These are phyloP conservation scores for Wickerhamiella cacticola DNA, from an alignment of 805 yeast genomes.

Conservation along the genomic window DNA sequence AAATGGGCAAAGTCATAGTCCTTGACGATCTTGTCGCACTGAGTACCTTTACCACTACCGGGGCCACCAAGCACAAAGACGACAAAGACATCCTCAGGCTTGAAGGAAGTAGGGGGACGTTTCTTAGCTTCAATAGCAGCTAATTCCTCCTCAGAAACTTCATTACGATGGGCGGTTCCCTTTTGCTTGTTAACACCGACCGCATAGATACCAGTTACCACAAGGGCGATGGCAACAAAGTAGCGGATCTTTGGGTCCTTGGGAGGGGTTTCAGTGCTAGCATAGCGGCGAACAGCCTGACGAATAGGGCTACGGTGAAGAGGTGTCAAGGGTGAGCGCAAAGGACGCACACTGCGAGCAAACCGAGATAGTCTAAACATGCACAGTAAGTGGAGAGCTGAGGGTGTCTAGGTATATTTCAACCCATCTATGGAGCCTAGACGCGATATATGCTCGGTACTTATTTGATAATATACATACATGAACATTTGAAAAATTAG, in stretches of 20 bases:
- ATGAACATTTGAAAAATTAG: too few relatives aligned
- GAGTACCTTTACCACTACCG: constrained; percentile 97
- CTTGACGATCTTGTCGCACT: constrained; percentile 71
- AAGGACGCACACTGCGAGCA: not conserved
- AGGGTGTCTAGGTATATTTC: too few relatives aligned
- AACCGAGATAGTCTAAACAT: constrained; percentile 1
- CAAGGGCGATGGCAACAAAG: constrained; percentile 25
- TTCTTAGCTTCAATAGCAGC: constrained; percentile 27
- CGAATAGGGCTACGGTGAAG: not conserved
- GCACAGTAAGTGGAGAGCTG: too few relatives aligned
- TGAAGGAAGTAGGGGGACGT: constrained; percentile 35
- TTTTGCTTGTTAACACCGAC: constrained; percentile 25
- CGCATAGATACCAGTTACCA: constrained; percentile 28
- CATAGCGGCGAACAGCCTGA: constrained; percentile 1
- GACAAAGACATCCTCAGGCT: constrained; percentile 60
- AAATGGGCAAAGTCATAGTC: constrained; percentile 77
- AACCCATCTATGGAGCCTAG: too few relatives aligned
- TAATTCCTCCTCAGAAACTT: constrained; percentile 27
- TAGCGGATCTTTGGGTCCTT: constrained; percentile 28
- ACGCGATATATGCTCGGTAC: too few relatives aligned
- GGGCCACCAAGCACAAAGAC: constrained; percentile 94
- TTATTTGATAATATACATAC: too few relatives aligned
- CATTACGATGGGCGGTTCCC: constrained; percentile 22
- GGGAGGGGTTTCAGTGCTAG: constrained; percentile 9
- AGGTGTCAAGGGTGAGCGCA: not conserved